Percentiles rank a stretch among this genome's conserved stretches.
Conservation (phyloP, 768 basidiomycete genomes). For the Symmetrospora coprosmae region DNA sequence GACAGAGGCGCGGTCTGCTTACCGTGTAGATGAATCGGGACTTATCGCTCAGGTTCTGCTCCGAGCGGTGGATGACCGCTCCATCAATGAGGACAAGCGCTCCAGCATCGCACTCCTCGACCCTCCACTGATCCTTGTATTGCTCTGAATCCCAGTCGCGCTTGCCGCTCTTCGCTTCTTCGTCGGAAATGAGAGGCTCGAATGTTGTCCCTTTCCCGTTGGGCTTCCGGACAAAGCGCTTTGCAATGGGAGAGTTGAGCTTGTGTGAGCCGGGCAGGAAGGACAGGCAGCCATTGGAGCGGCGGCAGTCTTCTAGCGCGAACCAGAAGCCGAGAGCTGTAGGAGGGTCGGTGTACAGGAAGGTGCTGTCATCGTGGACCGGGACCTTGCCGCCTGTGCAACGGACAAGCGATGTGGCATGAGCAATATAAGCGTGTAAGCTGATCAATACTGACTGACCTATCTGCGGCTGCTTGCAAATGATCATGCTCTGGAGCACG, state of each 20-base stretch:
- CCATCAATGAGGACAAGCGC: slow-evolving; percentile 91
- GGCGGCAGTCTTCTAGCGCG: slow-evolving; percentile 74
- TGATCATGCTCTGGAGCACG: slow-evolving; percentile 59
- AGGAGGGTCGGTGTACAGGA: slow-evolving; percentile 78
- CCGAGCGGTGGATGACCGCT: slow-evolving; percentile 77
- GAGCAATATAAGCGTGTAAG: no score
- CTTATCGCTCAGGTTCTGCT: slow-evolving; percentile 61
- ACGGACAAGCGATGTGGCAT: no score
- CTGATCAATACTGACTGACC: no score
- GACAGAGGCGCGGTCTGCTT: slow-evolving; percentile 43
- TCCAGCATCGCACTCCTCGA: slow-evolving; percentile 42
- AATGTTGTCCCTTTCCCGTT: slow-evolving; percentile 59
- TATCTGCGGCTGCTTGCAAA: slow-evolving; percentile 83
- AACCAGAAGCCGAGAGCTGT: slow-evolving; percentile 95
- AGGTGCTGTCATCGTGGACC: slow-evolving; percentile 76
- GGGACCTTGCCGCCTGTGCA: slow-evolving; percentile 92
- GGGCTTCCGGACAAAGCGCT: slow-evolving; percentile 62
- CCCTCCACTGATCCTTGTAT: neutral
- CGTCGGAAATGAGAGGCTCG: slow-evolving; percentile 33
- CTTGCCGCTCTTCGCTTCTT: slow-evolving; percentile 4
- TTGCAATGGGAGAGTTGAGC: slow-evolving; percentile 49
- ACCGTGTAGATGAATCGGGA: slow-evolving; percentile 73
- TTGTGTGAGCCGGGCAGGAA: slow-evolving; percentile 85
- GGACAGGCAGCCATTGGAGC: slow-evolving; percentile 65
- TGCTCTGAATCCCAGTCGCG: neutral